Base-by-base conservation (phyloP, 768 basidiomycete genomes). In the Tylopilus subfusipes region DNA sequence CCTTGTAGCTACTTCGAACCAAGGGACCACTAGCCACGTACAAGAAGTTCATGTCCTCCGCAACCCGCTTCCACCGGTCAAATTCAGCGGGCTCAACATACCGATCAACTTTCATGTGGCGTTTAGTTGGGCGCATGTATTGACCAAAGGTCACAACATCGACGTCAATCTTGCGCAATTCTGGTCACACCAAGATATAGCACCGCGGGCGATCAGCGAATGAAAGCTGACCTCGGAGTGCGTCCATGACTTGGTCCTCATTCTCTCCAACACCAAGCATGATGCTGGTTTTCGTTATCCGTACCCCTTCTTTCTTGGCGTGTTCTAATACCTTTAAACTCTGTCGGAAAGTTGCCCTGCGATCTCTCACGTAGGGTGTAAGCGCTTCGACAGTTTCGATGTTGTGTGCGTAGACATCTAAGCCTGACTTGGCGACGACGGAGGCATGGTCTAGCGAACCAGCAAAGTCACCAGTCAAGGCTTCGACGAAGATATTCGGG, bases 91-190 rank as follows among this genome's bases (percentile, higher is more conserved):
- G 97, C 56, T 92, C 84, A 22, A 98, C 93, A 63, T 99, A 99
- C 29, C 93, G 88, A 61, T 93, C 88, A 11, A 99, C 97, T 72
- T 98, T 99, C 97, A 99, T 98, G 72, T 99, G 97, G 27, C 86
- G 82, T 72, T 98, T 98, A 10, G 97, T 98, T 8, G 97, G 97
- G 46, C 97, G 88, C 97, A 99, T 98, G 72, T 99, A 99, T 74
- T 99, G 97, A 2, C 97, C 97, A 68, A 99, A 98, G 2, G 97
- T 99, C 27, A 99, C 93, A 7, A 99, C 96, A 65, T 98, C 96
- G 42, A 98, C 95, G 60, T 93, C 81, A 43, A 84, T 76, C 60
- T 85, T 86, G 42, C 96, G 87, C 8, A 98, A 80, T 59, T 96
- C 97, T 98, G 68, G 43, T 34, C 54, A 42, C 10, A 21, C 59